Evolutionary conservation across 208 protist species (phyloP), one percentile per base, ranked within the genome.

Genomic region (Polymyxa betae): DNA sequence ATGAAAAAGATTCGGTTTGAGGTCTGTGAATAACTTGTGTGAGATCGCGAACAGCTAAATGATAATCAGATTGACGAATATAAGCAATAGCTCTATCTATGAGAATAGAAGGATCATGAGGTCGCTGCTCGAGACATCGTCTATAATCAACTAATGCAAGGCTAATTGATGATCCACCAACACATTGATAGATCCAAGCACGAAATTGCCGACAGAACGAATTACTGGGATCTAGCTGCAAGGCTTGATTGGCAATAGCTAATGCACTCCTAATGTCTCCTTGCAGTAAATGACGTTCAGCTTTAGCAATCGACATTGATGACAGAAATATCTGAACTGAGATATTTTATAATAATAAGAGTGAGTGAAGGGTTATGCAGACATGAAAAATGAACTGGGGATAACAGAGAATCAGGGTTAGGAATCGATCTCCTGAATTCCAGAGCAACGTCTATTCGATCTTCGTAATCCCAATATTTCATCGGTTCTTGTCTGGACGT

Each of bases 401-500:
- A n/a, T n/a, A n/a, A n/a, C n/a, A n/a, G n/a, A n/a, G n/a, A n/a
- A 35, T 82, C 35, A 82, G 5, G 5, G 72, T 35, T 43, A 5
- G n/a, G 72, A 35, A 82, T 82, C 72, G 72, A 82, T n/a, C 40
- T 82, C 72, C 35, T 82, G 35, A n/a, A 82, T 82, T 5, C 72
- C 72, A 35, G 72, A n/a, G 40, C 35, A 43, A 5, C 16, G 5
- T n/a, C 35, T 82, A 12, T 16, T 45, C 16, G 72, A 82, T 20
- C 35, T 5, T 60, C 49, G 12, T 43, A 5, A 38, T 5, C 72
- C 72, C 5, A 82, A n/a, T 5, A 82, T 20, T 5, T 5, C 72
- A 43, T 82, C 72, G 5, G 72, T 82, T 5, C 16, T 43, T 5
- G 35, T 35, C 16, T 35, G 16, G 72, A 82, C 72, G 35, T 82